phyloP scores from a whole-genome alignment of 768 basidiomycete species.

The Boletus bicolor region DNA sequence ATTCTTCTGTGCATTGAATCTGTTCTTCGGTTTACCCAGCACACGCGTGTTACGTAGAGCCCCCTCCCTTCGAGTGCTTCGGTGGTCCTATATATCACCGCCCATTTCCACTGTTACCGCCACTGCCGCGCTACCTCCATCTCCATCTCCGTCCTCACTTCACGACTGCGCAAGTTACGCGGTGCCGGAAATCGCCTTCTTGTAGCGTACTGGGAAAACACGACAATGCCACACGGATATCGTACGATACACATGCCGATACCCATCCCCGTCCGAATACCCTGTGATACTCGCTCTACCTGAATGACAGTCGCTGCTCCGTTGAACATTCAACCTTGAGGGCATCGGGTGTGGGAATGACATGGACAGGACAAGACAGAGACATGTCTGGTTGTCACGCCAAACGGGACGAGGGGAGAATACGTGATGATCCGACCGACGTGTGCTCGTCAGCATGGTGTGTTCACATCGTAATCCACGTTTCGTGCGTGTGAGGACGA shows the following conservation, averaged over 20 bases:
- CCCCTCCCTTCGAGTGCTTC: too few species aligned
- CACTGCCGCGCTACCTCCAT: conserved; percentile 4
- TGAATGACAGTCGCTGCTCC: background rate
- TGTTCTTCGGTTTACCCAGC: background rate
- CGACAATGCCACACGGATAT: background rate
- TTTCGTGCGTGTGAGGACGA: background rate
- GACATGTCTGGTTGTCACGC: background rate
- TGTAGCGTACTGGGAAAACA: background rate
- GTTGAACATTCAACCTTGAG: background rate
- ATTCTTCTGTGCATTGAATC: background rate
- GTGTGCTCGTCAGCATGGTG: conserved; percentile 5
- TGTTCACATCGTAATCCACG: conserved; percentile 6
- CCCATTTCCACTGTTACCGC: background rate
- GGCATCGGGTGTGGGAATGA: background rate
- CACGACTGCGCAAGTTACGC: conserved; percentile 1
- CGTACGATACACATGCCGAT: conserved; percentile 2
- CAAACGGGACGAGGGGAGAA: background rate
- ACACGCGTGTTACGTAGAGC: too few species aligned
- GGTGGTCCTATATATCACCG: background rate
- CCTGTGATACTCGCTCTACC: background rate
- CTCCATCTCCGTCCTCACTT: background rate
- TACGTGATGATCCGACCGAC: background rate
- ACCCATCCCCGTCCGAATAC: background rate
- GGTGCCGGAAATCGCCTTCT: background rate
- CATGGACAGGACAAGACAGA: background rate